These are phyloP conservation scores for Colletotrichum trifolii DNA, from an alignment of 2,329 filamentous ascomycete genomes.

Conservation along the genomic window DNA sequence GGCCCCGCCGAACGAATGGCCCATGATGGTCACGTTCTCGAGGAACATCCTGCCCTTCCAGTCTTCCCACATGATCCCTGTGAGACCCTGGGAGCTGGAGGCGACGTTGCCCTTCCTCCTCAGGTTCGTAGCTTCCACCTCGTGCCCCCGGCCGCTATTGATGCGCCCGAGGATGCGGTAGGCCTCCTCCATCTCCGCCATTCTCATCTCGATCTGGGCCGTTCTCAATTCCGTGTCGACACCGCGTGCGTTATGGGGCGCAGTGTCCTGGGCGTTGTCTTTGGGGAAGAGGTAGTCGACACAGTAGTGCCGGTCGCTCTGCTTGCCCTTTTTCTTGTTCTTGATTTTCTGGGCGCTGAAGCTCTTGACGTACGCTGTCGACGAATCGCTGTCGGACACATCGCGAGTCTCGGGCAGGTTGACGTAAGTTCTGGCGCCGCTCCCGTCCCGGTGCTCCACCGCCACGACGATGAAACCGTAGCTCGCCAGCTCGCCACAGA, in stretches of 20 bases:
- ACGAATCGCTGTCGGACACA: constrained; percentile 45
- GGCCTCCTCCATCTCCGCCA: constrained; percentile 73
- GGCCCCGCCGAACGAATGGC: constrained; percentile 75
- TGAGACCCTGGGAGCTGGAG: constrained; percentile 67
- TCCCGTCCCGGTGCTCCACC: constrained; percentile 74
- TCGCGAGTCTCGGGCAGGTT: constrained; percentile 61
- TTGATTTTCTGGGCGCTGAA: constrained; percentile 48
- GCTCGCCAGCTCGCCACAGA: constrained; percentile 74
- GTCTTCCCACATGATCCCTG: constrained; percentile 63
- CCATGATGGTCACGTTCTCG: constrained; percentile 68
- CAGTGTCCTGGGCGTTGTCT: constrained; percentile 60
- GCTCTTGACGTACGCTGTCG: constrained; percentile 40
- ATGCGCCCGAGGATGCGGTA: constrained; percentile 67
- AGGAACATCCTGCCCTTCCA: constrained; percentile 69
- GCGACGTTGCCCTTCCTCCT: constrained; percentile 67
- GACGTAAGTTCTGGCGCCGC: constrained; percentile 69
- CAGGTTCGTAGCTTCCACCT: constrained; percentile 63
- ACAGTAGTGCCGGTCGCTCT: constrained; percentile 53
- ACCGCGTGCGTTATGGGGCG: constrained; percentile 66
- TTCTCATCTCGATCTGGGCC: constrained; percentile 71
- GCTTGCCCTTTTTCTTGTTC: constrained; percentile 42
- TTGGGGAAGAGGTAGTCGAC: constrained; percentile 73
- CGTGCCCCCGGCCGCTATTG: constrained; percentile 62
- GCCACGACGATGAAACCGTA: constrained; percentile 74
- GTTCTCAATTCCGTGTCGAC: constrained; percentile 69